Evolutionary conservation across 2,329 filamentous ascomycete genomes (phyloP), one percentile per base, ranked within the genome.

Genomic region (Aspergillus fructus): DNA sequence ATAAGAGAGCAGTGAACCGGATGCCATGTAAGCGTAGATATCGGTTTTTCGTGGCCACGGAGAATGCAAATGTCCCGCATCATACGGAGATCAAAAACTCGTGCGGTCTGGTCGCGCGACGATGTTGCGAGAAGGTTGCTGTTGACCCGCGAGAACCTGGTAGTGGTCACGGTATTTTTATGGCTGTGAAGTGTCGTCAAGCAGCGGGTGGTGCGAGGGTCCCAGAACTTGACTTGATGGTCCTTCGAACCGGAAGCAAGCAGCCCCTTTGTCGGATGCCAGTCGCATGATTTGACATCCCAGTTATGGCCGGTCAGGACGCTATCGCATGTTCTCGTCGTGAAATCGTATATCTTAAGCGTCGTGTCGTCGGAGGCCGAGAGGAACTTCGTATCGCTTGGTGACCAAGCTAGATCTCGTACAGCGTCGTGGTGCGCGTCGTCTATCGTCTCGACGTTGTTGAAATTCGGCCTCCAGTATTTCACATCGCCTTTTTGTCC

Each of bases 391-490:
- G 89, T 84, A 75, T 99, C 94, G 61, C 89, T 96, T 1, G 94
- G 94, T 59, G 92, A 91, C 74, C 97, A 97, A 8, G 93, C 89
- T 40, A 99, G 80, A 68, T 97, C 94, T 66, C 94, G 83, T 60
- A 99, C 90, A 5, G 93, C 89, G 70, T 97, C 92, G 49, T 86
- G 85, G 71, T 97, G 94, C 6, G 92, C 94, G 70, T 93, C 88
- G 53, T 77, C 75, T 53, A 99, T 91, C 53, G 91, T 93, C 74
- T 97, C 91, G 59, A 97, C 92, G 68, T 97, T 97, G 81, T 99
- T 97, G 79, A 99, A 97, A 74, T 97, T 99, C 33, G 93, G 91
- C 74, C 97, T 92, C 91, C 93, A 97, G 78, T 99, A 99, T 78
- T 97, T 97, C 76, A 99, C 89, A 61, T 94, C 84, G 56, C 94